Percentiles rank a stretch among this genome's conserved stretches.
Conservation (phyloP, 805 yeast species). For the Ogataea polymorpha region DNA sequence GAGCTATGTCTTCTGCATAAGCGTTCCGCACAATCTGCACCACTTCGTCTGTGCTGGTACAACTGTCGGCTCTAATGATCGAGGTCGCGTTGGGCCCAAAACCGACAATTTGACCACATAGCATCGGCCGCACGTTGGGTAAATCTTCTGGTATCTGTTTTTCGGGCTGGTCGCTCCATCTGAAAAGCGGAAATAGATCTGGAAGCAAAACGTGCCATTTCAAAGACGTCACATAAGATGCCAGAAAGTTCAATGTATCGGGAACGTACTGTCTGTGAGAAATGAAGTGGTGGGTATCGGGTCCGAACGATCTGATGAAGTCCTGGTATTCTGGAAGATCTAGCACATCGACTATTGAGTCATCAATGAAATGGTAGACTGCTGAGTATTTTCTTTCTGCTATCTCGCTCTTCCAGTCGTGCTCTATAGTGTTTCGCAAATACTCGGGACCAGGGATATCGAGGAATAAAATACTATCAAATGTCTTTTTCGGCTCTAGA, state of each 20-base stretch:
- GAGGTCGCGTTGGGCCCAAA: conserved; percentile 19
- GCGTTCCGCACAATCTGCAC: conserved; percentile 23
- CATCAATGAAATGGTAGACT: conserved; percentile 79
- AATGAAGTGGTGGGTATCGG: conserved; percentile 54
- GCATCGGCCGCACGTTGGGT: conserved; percentile 26
- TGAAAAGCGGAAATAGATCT: conserved; percentile 42
- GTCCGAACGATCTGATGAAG: conserved; percentile 56
- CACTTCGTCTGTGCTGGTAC: conserved; percentile 18
- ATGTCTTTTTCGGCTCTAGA: conserved; percentile 54
- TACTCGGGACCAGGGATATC: conserved; percentile 66
- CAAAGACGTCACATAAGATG: conserved; percentile 50
- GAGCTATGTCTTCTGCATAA: conserved; percentile 27
- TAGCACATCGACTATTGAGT: conserved; percentile 40
- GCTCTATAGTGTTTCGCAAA: conserved; percentile 30
- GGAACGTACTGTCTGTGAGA: conserved; percentile 70
- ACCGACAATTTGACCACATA: conserved; percentile 28
- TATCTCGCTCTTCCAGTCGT: conserved; percentile 24
- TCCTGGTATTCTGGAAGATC: conserved; percentile 39
- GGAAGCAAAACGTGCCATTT: conserved; percentile 55
- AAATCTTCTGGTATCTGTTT: conserved; percentile 24
- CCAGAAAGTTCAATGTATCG: conserved; percentile 55
- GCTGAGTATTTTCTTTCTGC: conserved; percentile 32
- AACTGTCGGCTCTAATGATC: conserved; percentile 4
- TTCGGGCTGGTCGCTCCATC: conserved; percentile 29
- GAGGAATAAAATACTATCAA: conserved; percentile 60